Percentiles rank a stretch among this genome's conserved stretches.
Evolutionary conservation across 208 protist species (phyloP).

Genomic region (Leptomonas pyrrhocoris): DNA sequence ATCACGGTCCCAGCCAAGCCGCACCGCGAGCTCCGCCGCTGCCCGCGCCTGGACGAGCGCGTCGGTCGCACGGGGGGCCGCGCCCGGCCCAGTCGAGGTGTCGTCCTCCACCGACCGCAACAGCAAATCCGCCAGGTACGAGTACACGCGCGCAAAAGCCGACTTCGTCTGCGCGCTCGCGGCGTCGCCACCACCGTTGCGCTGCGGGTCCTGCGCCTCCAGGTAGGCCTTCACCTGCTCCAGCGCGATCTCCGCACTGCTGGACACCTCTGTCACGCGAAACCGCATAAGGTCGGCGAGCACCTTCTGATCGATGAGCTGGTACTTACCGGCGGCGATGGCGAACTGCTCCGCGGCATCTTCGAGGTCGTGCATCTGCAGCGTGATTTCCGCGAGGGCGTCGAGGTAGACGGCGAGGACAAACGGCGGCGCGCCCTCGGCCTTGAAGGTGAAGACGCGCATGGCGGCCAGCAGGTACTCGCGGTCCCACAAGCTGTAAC

Average conservation of each 20-base stretch:
- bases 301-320: conserved; percentile 77
- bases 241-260: conserved; percentile 62
- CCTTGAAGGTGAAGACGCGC: conserved; percentile 90
- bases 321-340: conserved; percentile 81
- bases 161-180: conserved; percentile 35
- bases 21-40: conserved; percentile 52
- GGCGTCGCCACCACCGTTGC: conserved; percentile 33
- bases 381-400: conserved; percentile 75
- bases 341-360: conserved; percentile 83
- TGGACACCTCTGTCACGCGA: conserved; percentile 58
- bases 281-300: conserved; percentile 81
- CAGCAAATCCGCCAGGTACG: conserved; percentile 76
- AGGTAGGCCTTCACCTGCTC: conserved; percentile 63
- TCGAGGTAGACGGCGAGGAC: conserved; percentile 85
- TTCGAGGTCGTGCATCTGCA: conserved; percentile 80
- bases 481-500: conserved; percentile 88
- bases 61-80: conserved; percentile 11
- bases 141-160: conserved; percentile 65
- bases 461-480: conserved; percentile 88
- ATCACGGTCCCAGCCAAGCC: conserved; percentile 72
- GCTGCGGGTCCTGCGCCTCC: conserved; percentile 42
- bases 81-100: neutral
- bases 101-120: conserved; percentile 45
- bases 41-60: conserved; percentile 46
- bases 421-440: conserved; percentile 85